These are phyloP conservation scores for Penicillium salamii DNA, from an alignment of 495 filamentous ascomycete species.

Conservation along the genomic window DNA sequence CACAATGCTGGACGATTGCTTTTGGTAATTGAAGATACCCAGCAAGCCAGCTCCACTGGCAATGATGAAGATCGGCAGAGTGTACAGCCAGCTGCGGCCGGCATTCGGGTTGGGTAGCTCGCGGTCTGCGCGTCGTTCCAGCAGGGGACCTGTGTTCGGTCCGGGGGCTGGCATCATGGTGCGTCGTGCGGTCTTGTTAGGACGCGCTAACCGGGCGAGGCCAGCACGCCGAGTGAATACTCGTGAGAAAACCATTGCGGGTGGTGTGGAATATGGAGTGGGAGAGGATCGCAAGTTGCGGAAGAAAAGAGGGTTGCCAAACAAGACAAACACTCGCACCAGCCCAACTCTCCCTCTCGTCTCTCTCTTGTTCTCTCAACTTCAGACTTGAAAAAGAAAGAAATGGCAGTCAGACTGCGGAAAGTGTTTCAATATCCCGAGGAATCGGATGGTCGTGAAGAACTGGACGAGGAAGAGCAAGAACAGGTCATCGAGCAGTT, in stretches of 20 bases:
- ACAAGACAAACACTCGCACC: constrained; percentile 32
- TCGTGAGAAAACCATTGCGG: constrained; percentile 14
- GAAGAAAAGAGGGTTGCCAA: constrained; percentile 20
- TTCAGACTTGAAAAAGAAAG: too few species aligned
- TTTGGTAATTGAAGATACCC: constrained; percentile 98
- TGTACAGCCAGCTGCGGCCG: constrained; percentile 46
- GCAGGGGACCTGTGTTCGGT: constrained; percentile 61
- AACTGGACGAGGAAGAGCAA: constrained; percentile 73
- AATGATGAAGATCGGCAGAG: constrained; percentile 56
- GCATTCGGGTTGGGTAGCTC: constrained; percentile 58
- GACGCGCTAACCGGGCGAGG: constrained; percentile 13
- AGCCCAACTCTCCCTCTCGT: too few species aligned
- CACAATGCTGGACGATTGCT: constrained; percentile 77
- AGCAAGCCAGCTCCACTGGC: constrained; percentile 64
- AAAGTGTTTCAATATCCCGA: constrained; percentile 62
- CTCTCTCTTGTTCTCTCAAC: too few species aligned
- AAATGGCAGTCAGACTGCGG: constrained; percentile 54
- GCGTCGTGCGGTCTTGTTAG: constrained; percentile 28
- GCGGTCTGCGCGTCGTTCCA: constrained; percentile 77
- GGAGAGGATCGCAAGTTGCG: neutral
- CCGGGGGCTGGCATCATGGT: constrained; percentile 48
- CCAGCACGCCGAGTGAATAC: constrained; percentile 16
- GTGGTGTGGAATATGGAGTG: neutral
- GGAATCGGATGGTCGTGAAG: constrained; percentile 49
- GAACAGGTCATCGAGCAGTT: constrained; percentile 63